Base-by-base conservation (phyloP, 306 rosid genomes). In the Ceratonia siliqua region DNA sequence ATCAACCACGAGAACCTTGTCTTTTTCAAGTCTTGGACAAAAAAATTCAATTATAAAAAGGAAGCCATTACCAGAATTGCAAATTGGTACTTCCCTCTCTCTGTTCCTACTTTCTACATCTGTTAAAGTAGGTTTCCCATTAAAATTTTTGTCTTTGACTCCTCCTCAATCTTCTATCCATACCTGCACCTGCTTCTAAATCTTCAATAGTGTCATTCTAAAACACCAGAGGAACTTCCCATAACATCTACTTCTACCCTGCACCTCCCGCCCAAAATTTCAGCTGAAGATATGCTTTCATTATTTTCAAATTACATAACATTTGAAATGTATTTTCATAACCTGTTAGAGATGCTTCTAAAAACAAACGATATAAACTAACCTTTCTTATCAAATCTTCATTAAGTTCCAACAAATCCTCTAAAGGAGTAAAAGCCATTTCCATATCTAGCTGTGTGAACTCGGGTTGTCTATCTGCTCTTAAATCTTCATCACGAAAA, bases 361-460 rank as follows among this genome's bases (percentile, higher is more conserved):
- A 46, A 54, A 65, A 52, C 45, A 63, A 53, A 78, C 13, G 42
- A 41, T 55, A 70, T 41, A 15, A 68, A 70, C 85, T 52, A 55
- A 91, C 98, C 98, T 87, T 94, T 83, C 97, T 84, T 36, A 94
- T 94, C 83, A 94, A 73, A 67, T 91, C 97, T 86, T 94, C 97
- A 85, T 94, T 94, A 68, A 94, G 96, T 25, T 42, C 76, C 85
- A 91, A 75, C 95, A 94, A 90, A 82, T 90, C 92, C 82, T 92
- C 99, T 59, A 88, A 84, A 70, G 99, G 93, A 65, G 95, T 90
- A 78, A 94, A 94, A 69, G 97, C 93, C 82, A 94, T 80, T 78
- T 94, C 99, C 91, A 94, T 90, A 90, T 94, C 99, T 50, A 94
- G 91, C 83, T 91, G 98, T 13, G 97, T 94, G 83, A 94, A 94